A percentile compares a stretch with the other conserved stretches of the same genome.
Conservation (phyloP, 768 basidiomycete species). For the Boletales sp. region DNA sequence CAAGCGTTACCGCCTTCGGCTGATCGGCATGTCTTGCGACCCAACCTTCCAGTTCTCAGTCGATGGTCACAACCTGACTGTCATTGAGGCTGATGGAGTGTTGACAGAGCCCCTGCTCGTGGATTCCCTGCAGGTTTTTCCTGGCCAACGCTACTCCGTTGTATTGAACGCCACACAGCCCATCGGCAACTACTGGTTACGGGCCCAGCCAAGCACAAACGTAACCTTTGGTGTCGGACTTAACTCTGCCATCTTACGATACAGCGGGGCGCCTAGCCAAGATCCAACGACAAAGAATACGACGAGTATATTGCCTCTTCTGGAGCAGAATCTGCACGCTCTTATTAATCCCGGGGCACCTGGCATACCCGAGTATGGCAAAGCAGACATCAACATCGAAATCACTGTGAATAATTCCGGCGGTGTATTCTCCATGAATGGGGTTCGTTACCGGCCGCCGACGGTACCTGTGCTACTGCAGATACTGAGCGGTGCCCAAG, state of each 20-base stretch:
- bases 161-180: slow-evolving; percentile 42
- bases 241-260: slow-evolving; percentile 55
- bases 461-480: slow-evolving; percentile 42
- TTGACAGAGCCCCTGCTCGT: slow-evolving; percentile 40
- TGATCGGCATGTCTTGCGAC: slow-evolving; percentile 45
- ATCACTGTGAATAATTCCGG: slow-evolving; percentile 5
- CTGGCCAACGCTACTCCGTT: slow-evolving; percentile 42
- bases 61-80: slow-evolving; percentile 39
- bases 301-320: slow-evolving; percentile 19
- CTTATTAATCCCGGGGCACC: slow-evolving; percentile 33
- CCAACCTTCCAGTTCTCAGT: slow-evolving; percentile 44
- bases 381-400: slow-evolving; percentile 39
- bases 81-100: slow-evolving; percentile 45
- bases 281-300: slow-evolving; percentile 39
- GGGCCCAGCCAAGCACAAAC: slow-evolving; percentile 31
- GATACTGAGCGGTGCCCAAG: slow-evolving; percentile 38
- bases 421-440: slow-evolving; percentile 14
- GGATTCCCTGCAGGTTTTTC: slow-evolving; percentile 31
- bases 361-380: slow-evolving; percentile 35
- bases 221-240: slow-evolving; percentile 35
- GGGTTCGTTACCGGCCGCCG: slow-evolving; percentile 21
- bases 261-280: slow-evolving; percentile 36
- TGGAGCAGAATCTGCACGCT: slow-evolving; percentile 29
- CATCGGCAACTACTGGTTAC: slow-evolving; percentile 54
- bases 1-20: slow-evolving; percentile 46